Evolutionary conservation across 2,329 filamentous ascomycete genomes (phyloP).

Genomic region (Aspergillus ochraceoroseus): DNA sequence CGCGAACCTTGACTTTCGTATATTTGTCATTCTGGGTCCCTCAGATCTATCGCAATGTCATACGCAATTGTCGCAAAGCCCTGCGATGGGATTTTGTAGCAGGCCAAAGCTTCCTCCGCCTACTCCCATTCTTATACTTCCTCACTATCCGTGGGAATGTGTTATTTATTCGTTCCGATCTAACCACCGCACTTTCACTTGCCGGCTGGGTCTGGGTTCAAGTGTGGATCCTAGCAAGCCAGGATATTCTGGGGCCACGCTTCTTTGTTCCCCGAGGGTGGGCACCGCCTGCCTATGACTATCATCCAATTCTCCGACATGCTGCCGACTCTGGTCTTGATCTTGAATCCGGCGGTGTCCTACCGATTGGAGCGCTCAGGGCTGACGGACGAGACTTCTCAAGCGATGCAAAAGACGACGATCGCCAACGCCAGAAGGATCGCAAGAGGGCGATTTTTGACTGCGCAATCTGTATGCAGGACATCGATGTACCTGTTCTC

Average conservation of each 20-base stretch:
- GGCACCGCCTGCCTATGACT: conserved; percentile 72
- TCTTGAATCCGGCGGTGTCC: conserved; percentile 65
- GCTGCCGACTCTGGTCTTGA: conserved; percentile 58
- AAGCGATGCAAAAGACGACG: conserved; percentile 38
- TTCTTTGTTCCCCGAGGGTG: conserved; percentile 70
- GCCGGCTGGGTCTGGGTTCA: conserved; percentile 84
- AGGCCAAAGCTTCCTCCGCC: conserved; percentile 72
- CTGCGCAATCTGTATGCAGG: conserved; percentile 91
- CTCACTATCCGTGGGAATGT: conserved; percentile 75
- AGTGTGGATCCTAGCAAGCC: conserved; percentile 68
- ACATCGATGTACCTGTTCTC: conserved; percentile 81
- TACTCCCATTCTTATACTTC: conserved; percentile 80
- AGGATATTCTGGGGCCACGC: conserved; percentile 82
- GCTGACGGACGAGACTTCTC: conserved; percentile 41
- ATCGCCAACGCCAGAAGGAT: conserved; percentile 40
- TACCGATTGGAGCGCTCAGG: conserved; percentile 70
- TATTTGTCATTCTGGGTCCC: conserved; percentile 92
- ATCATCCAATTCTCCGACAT: conserved; percentile 75
- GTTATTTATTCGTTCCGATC: conserved; percentile 68
- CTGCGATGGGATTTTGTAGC: conserved; percentile 87
- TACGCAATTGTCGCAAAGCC: conserved; percentile 85
- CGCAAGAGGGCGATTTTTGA: conserved; percentile 65
- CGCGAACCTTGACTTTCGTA: conserved; percentile 60
- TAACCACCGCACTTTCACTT: conserved; percentile 59
- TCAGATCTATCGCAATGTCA: conserved; percentile 84